Evolutionary conservation across 75 land plant species (phyloP), one percentile per base, ranked within the genome.

Genomic region (Selaginella moellendorffii): DNA sequence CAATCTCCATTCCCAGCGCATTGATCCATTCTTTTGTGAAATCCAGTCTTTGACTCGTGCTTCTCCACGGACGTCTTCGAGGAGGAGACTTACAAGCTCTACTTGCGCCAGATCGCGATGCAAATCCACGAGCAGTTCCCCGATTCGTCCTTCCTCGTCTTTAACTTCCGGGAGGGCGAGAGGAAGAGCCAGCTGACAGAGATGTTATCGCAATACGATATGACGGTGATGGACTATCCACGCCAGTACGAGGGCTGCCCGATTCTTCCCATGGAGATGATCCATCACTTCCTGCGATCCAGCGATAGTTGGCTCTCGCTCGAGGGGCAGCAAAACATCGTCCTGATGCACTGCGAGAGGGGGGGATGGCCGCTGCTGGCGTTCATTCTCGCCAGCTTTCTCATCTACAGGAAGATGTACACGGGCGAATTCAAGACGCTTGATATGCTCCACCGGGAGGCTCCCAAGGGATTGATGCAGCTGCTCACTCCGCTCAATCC

Each of bases 211-310:
- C 82, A 80, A 60, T 79, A 78, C 76, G 99, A 93, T 54, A 89
- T 89, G 87, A 85, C 91, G 2, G 85, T 93, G 28, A 89, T 93
- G 99, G 99, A 93, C 30, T 93, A 86, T 69, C 99, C 99, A 53
- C 75, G 83, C 68, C 90, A 93, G 17, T 93, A 83, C 63, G 87
- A 89, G 64, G 88, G 90, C 1, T 93, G 96, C 65, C 96, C 96
- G 2, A 53, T 93, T 21, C 80, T 89, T 17, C 64, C 85, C 1
- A 74, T 93, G 81, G 99, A 93, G 74, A 69, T 93, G 84, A 77
- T 93, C 62, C 90, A 89, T 76, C 99, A 93, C 68, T 89, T 89
- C 73, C 68, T 93, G 63, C 77, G 85, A 46, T 89, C 96, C 28
- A 73, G 87, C 53, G 99, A 93, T 63, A 89, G 90, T 63, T 93